Evolutionary conservation across 1,284 basidiomycete species (phyloP).

Genomic region (Neonothopanus nambi): DNA sequence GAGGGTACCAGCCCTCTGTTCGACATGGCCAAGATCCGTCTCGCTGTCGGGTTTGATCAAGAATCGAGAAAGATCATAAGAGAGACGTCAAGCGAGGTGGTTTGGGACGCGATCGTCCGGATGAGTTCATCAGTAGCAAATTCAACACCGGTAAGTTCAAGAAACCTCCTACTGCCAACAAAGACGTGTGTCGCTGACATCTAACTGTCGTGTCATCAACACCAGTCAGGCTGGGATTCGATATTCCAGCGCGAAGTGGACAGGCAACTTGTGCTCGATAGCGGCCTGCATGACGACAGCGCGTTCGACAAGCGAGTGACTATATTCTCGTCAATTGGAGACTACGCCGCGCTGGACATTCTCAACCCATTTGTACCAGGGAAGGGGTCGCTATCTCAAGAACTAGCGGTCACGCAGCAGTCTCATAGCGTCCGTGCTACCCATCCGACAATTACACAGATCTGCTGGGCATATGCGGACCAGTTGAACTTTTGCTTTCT

Average conservation of each 20-base stretch:
- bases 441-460: slow-evolving; percentile 7
- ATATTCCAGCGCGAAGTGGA: slow-evolving; percentile 10
- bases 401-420: slow-evolving; percentile 2
- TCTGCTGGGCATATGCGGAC: slow-evolving; percentile 8
- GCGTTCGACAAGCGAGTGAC: slow-evolving; percentile 5
- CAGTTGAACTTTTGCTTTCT: slow-evolving; percentile 2
- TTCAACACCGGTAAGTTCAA: slow-evolving; percentile 5
- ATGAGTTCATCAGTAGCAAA: slow-evolving; percentile 2
- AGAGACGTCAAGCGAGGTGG: not conserved
- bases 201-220: not conserved
- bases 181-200: not conserved
- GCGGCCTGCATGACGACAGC: slow-evolving; percentile 5
- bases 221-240: not conserved
- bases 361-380: slow-evolving; percentile 7
- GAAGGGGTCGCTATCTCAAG: not conserved
- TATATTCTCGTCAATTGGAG: slow-evolving; percentile 11
- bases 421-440: slow-evolving; percentile 7
- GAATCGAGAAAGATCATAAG: not conserved
- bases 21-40: slow-evolving; percentile 9
- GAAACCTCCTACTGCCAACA: too few species aligned
- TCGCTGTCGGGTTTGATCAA: slow-evolving; percentile 2
- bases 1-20: slow-evolving; percentile 5
- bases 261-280: slow-evolving; percentile 5
- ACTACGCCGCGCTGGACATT: slow-evolving; percentile 7
- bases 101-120: slow-evolving; percentile 8